These are phyloP conservation scores for Nitzschia putrida DNA, from an alignment of 108 stramenopile genomes.

Conservation along the genomic window DNA sequence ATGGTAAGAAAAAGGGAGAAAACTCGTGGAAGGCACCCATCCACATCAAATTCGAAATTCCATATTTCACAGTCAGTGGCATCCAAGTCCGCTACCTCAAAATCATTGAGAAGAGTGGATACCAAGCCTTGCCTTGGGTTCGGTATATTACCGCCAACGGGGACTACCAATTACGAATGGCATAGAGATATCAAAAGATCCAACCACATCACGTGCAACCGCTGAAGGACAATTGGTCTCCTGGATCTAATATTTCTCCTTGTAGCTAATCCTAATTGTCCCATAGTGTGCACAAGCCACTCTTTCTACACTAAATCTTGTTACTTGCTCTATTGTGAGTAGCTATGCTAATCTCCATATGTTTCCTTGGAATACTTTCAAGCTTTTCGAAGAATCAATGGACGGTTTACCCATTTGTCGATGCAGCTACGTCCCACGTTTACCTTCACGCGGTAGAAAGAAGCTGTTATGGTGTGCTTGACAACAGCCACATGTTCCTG, in stretches of 20 bases:
- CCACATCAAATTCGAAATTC: constrained; percentile 98
- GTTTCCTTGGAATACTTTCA: no score
- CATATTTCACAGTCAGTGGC: constrained; percentile 99
- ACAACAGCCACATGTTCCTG: background rate
- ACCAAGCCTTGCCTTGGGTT: constrained; percentile 99
- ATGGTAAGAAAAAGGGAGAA: constrained; percentile 66
- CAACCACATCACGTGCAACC: no score
- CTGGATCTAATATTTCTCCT: no score
- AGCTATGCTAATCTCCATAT: no score
- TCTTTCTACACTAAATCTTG: no score
- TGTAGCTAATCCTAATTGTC: background rate
- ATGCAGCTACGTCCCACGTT: background rate
- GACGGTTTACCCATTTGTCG: background rate
- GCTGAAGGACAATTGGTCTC: no score
- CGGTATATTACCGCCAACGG: constrained; percentile 99
- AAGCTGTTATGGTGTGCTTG: background rate
- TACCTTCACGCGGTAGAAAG: constrained; percentile 7
- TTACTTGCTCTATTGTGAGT: no score
- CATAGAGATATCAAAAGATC: constrained; percentile 37
- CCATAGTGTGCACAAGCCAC: no score
- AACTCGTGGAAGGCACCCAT: constrained; percentile 94
- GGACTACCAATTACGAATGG: constrained; percentile 97
- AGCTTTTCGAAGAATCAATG: background rate
- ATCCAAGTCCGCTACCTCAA: constrained; percentile 99
- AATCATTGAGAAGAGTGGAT: constrained; percentile 99